These are phyloP conservation scores for Henckelia pumila DNA, from an alignment of 257 asterid genomes.

Conservation along the genomic window DNA sequence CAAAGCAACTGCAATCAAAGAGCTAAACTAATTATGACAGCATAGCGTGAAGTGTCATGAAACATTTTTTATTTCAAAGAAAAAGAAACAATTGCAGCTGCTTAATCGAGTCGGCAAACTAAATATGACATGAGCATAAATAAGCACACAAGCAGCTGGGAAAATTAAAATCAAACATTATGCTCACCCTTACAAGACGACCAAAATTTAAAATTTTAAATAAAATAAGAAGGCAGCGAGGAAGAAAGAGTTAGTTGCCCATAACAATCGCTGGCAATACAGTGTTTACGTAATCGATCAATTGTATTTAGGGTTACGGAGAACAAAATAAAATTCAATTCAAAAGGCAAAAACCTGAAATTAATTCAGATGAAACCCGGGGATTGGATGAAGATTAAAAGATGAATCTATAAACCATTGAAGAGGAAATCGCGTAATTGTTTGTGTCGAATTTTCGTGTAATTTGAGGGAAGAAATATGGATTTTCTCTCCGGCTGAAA, in stretches of 20 bases:
- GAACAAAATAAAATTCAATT: neutral
- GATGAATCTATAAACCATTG: neutral
- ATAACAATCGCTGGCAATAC: neutral
- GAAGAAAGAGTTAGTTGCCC: neutral
- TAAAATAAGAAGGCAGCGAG: neutral
- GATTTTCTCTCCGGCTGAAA: neutral
- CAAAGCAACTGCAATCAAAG: neutral
- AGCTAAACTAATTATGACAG: neutral
- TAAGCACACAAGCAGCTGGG: neutral
- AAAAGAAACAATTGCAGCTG: neutral
- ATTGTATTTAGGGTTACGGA: neutral
- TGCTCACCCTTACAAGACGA: neutral
- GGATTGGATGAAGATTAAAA: no score
- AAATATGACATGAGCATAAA: neutral
- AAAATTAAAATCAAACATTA: no score
- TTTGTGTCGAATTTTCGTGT: neutral
- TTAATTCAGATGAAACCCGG: no score
- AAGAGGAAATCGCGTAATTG: neutral
- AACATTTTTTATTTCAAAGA: neutral
- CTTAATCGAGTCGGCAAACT: neutral
- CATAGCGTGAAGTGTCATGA: neutral
- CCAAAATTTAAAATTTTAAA: neutral
- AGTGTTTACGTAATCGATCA: neutral
- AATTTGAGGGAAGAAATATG: neutral
- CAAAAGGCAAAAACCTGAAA: neutral